Conservation (phyloP, 768 basidiomycete genomes). For the Serendipita indica region DNA sequence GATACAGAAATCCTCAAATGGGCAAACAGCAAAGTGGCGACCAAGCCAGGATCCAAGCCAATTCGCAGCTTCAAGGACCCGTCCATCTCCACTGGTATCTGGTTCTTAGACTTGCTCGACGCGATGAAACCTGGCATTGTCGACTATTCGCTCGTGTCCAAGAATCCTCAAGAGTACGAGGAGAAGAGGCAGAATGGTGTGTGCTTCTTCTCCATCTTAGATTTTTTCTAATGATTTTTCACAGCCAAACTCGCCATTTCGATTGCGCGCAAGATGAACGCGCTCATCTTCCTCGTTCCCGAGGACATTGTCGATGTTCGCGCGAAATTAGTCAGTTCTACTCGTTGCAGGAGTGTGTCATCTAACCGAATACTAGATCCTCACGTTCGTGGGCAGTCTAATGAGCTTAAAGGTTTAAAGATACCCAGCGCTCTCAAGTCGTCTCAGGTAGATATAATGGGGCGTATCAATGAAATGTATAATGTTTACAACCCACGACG, state of each 20-base stretch:
- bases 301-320: slow-evolving; percentile 95
- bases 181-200: slow-evolving; percentile 84
- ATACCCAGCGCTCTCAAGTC: background rate
- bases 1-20: slow-evolving; percentile 92
- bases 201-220: slow-evolving; percentile 18
- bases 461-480: background rate
- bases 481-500: background rate
- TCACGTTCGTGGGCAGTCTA: slow-evolving; percentile 90
- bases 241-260: slow-evolving; percentile 93
- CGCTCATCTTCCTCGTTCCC: slow-evolving; percentile 89
- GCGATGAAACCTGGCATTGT: slow-evolving; percentile 89
- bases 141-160: slow-evolving; percentile 64
- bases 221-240: slow-evolving; percentile 13
- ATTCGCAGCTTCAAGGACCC: slow-evolving; percentile 95
- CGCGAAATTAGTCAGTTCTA: slow-evolving; percentile 57
- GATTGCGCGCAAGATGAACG: slow-evolving; percentile 95
- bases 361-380: slow-evolving; percentile 37
- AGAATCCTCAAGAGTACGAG: slow-evolving; percentile 55
- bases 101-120: slow-evolving; percentile 87
- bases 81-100: slow-evolving; percentile 70
- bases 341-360: background rate
- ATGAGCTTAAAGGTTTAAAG: slow-evolving; percentile 37
- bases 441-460: background rate
- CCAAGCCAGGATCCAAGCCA: slow-evolving; percentile 39
- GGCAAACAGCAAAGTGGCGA: slow-evolving; percentile 83